phyloP scores from a whole-genome alignment of 1,284 basidiomycete species.

The Ustilago trichophora region DNA sequence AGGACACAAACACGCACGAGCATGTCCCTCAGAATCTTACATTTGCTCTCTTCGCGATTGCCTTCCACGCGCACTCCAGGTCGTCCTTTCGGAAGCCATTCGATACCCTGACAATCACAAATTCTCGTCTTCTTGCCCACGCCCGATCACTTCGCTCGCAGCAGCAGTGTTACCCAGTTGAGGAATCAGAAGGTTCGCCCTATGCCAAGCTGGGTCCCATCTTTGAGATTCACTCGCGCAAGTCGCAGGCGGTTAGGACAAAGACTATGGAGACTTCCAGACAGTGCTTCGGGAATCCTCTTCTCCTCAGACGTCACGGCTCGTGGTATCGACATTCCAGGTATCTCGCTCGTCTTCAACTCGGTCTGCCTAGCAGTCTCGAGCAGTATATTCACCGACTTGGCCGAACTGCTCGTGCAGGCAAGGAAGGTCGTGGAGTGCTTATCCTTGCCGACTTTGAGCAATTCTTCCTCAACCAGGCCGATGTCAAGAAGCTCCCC shows the following conservation, averaged over 20 bases:
- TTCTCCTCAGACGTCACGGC: conserved; percentile 91
- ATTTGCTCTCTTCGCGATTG: conserved; percentile 62
- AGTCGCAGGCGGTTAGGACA: conserved; percentile 43
- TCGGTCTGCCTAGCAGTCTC: conserved; percentile 65
- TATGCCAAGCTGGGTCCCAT: conserved; percentile 22
- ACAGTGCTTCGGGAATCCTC: conserved; percentile 73
- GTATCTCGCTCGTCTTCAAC: conserved; percentile 73
- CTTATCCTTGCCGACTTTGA: conserved; percentile 73
- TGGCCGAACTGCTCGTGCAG: conserved; percentile 71
- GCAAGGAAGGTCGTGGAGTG: conserved; percentile 71
- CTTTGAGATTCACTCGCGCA: conserved; percentile 56
- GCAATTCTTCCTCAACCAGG: conserved; percentile 70
- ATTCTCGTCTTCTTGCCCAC: conserved; percentile 74
- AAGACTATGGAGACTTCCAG: conserved; percentile 69
- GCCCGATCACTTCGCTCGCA: conserved; percentile 73
- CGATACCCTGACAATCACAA: conserved; percentile 43
- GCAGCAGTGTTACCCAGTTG: conserved; percentile 64
- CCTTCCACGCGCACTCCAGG: conserved; percentile 69
- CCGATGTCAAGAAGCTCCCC: conserved; percentile 69
- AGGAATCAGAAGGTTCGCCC: conserved; percentile 18
- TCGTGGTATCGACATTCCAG: conserved; percentile 74
- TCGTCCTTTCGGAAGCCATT: conserved; percentile 67
- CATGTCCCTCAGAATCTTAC: conserved; percentile 72
- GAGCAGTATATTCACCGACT: conserved; percentile 68
- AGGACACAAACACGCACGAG: conserved; percentile 75